A percentile compares a stretch with the other conserved stretches of the same genome.
These are phyloP conservation scores for Diaporthe batatas DNA, from an alignment of 2,329 filamentous ascomycete species.

Conservation along the genomic window DNA sequence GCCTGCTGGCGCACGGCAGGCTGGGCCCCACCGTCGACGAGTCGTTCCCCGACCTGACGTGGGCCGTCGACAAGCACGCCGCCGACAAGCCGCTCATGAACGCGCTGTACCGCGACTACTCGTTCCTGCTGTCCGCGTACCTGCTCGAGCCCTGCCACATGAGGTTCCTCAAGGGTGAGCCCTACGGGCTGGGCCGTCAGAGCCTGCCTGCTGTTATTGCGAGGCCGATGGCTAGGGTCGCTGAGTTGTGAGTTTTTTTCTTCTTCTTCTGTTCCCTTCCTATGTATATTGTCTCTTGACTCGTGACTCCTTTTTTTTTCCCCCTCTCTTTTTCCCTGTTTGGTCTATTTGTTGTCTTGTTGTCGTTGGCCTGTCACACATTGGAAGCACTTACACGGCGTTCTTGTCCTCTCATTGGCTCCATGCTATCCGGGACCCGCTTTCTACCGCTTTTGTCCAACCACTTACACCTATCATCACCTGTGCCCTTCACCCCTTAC, in stretches of 20 bases:
- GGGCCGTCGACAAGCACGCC: slow-evolving; percentile 77
- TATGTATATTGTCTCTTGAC: background rate
- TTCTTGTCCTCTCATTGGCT: slow-evolving; percentile 18
- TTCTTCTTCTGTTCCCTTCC: background rate
- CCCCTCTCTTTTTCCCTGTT: background rate
- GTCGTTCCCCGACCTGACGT: slow-evolving; percentile 83
- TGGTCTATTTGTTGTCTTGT: background rate
- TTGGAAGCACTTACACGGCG: slow-evolving; percentile 11
- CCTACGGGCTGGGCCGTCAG: slow-evolving; percentile 83
- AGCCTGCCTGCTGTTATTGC: slow-evolving; percentile 80
- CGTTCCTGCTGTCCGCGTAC: slow-evolving; percentile 90
- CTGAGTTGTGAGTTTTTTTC: slow-evolving; percentile 78
- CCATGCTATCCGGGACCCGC: background rate
- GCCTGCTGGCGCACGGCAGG: slow-evolving; percentile 79
- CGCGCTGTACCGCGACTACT: slow-evolving; percentile 91
- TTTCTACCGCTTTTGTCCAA: slow-evolving; percentile 22
- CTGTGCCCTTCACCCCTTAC: background rate
- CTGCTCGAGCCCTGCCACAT: slow-evolving; percentile 92
- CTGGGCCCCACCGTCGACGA: slow-evolving; percentile 81
- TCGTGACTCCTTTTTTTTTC: background rate
- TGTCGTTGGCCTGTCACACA: background rate
- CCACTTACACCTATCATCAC: background rate
- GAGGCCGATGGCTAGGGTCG: slow-evolving; percentile 85
- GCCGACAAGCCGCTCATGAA: slow-evolving; percentile 84
- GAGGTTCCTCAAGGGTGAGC: slow-evolving; percentile 76